Evolutionary conservation across 2,329 filamentous ascomycete genomes (phyloP).

Genomic region (Grosmannia serpens): DNA sequence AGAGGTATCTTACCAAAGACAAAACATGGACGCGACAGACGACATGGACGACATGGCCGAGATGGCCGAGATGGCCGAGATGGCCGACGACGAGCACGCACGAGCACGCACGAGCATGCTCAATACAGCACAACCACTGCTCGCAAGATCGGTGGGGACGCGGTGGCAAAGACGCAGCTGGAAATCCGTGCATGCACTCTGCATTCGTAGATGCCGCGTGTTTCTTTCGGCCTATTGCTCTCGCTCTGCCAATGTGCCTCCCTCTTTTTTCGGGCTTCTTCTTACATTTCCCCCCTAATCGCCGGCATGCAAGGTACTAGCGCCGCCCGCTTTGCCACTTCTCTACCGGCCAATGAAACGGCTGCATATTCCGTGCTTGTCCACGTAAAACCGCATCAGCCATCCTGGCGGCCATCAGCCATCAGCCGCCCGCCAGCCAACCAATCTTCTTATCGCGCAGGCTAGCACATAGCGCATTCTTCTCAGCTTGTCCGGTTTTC

Average conservation of each 20-base stretch:
- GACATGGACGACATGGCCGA: too few species aligned
- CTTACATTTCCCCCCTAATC: conserved; percentile 1
- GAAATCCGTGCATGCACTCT: background rate
- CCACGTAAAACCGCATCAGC: background rate
- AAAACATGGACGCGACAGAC: too few species aligned
- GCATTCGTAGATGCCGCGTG: background rate
- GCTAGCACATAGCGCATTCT: background rate
- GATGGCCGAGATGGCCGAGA: too few species aligned
- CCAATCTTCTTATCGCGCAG: background rate
- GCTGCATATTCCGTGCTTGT: background rate
- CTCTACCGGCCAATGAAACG: background rate
- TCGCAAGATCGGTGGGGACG: background rate
- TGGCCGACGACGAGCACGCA: too few species aligned
- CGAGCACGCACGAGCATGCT: background rate
- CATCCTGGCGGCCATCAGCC: background rate
- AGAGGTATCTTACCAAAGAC: too few species aligned
- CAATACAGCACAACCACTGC: background rate
- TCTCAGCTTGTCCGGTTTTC: background rate
- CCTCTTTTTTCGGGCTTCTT: background rate
- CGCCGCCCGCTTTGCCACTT: conserved; percentile 1
- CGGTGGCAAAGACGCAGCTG: background rate
- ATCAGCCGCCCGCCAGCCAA: background rate
- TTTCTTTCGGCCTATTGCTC: background rate
- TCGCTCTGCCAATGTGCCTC: background rate
- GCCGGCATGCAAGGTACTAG: conserved; percentile 4